Conservation (phyloP, 176 grass and related monocot genomes). For the Triticum monococcum region DNA sequence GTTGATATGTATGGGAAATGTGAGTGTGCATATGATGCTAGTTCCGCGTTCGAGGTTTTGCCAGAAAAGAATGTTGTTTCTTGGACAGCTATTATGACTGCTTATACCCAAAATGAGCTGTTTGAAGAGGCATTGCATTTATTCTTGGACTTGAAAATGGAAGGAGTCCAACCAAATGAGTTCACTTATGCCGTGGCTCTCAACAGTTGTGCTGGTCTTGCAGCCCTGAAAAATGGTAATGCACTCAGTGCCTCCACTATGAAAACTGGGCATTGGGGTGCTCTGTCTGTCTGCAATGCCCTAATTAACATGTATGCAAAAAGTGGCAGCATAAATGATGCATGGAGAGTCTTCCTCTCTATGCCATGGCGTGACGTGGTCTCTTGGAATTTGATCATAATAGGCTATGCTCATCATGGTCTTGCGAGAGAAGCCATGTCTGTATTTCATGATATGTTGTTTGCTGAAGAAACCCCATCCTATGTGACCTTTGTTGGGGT, state of each 20-base stretch:
- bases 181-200: slow-evolving; percentile 69
- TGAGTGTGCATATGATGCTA: slow-evolving; percentile 41
- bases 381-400: slow-evolving; percentile 82
- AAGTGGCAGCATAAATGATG: slow-evolving; percentile 63
- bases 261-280: slow-evolving; percentile 50
- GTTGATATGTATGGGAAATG: slow-evolving; percentile 93
- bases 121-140: slow-evolving; percentile 75
- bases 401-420: slow-evolving; percentile 63
- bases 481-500: slow-evolving; percentile 72
- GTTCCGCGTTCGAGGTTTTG: slow-evolving; percentile 43
- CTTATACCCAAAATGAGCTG: slow-evolving; percentile 58
- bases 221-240: slow-evolving; percentile 63
- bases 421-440: slow-evolving; percentile 57
- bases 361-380: slow-evolving; percentile 54
- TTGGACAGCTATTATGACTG: slow-evolving; percentile 76
- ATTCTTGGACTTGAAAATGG: slow-evolving; percentile 60
- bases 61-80: slow-evolving; percentile 73
- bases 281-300: slow-evolving; percentile 53
- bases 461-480: slow-evolving; percentile 44
- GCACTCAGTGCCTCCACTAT: slow-evolving; percentile 50
- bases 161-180: slow-evolving; percentile 58
- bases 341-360: slow-evolving; percentile 45
- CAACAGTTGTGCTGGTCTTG: slow-evolving; percentile 68
- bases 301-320: slow-evolving; percentile 89
- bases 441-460: slow-evolving; percentile 57